Evolutionary conservation across 352 stramenopile species (phyloP), one percentile per base, ranked within the genome.

Genomic region (Phytophthora aleatoria): DNA sequence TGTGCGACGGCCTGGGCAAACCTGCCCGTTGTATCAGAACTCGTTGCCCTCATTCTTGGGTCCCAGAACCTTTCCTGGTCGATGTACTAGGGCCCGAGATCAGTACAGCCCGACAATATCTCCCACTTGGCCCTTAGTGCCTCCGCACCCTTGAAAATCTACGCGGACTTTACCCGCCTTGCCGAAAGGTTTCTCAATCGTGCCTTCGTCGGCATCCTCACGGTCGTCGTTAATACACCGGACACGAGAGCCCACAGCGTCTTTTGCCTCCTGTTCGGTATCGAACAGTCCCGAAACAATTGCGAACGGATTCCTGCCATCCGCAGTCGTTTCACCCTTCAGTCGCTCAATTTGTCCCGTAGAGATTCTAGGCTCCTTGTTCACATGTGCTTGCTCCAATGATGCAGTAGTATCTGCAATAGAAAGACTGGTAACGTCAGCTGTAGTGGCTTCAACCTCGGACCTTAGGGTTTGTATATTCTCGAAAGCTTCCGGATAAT

Each of bases 91-190:
- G 20, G 20, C 0, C 20, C 20, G 20, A 12, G 10, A 20, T 69
- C 54, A 72, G 15, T 39, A 59, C 24, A 89, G 44, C 15, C 67
- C 39, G 12, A 91, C 57, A 0, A n/a, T 12, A 30, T 86, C 76
- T 16, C 78, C 78, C 2, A 78, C 59, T 56, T 85, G 77, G 0
- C 69, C 81, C 5, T 60, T 56, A 10, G 84, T 92, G 8, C 84
- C 84, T 13, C 74, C 76, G 42, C 69, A 70, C 2, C 9, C 41
- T 27, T 58, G 30, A 48, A 91, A 91, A 7, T 61, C 42, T 10
- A 92, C 73, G 15, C 85, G 79, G 4, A 94, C 78, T 57, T 94
- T 92, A 9, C 85, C 85, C 28, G 80, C 83, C 42, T 92, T 94
- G 3, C 85, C 85, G 43, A 94, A 94, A 15, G 82, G 73, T 41